A percentile compares a stretch with the other conserved stretches of the same genome.
These are phyloP conservation scores for Ascochyta rabiei DNA, from an alignment of 2,329 filamentous ascomycete species.

Conservation along the genomic window DNA sequence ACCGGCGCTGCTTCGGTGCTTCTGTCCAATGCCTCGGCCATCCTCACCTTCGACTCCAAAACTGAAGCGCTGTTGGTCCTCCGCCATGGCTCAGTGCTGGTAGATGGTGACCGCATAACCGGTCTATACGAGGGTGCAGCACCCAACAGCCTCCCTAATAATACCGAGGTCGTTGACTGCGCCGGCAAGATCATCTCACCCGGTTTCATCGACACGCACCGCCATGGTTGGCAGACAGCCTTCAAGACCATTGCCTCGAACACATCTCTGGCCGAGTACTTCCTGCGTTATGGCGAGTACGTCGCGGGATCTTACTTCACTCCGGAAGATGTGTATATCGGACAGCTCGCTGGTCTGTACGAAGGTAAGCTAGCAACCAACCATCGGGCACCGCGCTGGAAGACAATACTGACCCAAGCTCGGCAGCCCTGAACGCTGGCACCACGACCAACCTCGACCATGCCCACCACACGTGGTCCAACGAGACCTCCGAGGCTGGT, in stretches of 20 bases:
- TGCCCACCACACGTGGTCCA: constrained; percentile 48
- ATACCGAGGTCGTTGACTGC: constrained; percentile 51
- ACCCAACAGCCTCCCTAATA: too few relatives aligned
- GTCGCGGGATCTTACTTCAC: constrained; percentile 11
- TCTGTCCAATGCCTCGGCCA: too few relatives aligned
- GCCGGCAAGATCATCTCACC: constrained; percentile 59
- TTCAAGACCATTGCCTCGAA: constrained; percentile 61
- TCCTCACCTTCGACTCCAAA: too few relatives aligned
- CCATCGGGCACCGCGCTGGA: too few relatives aligned
- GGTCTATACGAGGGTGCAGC: too few relatives aligned
- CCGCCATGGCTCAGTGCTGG: too few relatives aligned
- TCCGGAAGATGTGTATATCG: constrained; percentile 31
- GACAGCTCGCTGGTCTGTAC: constrained; percentile 49
- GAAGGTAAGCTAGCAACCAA: constrained; percentile 35
- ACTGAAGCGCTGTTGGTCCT: too few relatives aligned
- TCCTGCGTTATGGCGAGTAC: constrained; percentile 19
- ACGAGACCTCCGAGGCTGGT: constrained; percentile 52
- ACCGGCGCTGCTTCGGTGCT: too few relatives aligned
- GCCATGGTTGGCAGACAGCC: constrained; percentile 58
- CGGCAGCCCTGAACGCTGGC: constrained; percentile 54
- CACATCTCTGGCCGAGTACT: constrained; percentile 36
- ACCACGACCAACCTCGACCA: constrained; percentile 58
- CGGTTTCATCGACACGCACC: constrained; percentile 64
- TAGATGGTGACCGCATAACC: too few relatives aligned
- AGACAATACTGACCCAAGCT: too few relatives aligned